These are phyloP conservation scores for Talaromyces adpressus DNA, from an alignment of 495 filamentous ascomycete genomes.

Conservation along the genomic window DNA sequence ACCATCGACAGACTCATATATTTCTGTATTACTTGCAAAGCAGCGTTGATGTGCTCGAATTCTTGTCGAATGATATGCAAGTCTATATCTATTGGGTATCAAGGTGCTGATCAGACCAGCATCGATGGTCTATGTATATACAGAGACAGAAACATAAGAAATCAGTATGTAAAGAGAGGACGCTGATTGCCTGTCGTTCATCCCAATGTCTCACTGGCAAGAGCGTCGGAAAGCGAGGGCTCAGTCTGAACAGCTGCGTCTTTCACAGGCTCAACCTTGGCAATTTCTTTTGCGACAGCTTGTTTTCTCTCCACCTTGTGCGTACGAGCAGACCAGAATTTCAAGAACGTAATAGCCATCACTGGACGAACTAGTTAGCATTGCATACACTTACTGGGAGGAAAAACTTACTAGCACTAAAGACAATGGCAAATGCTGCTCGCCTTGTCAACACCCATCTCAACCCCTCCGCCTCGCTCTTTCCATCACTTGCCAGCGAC, in stretches of 20 bases:
- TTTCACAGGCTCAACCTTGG: constrained; percentile 15
- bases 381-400: neutral
- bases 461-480: constrained; percentile 83
- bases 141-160: neutral
- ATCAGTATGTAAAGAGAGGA: neutral
- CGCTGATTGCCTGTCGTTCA: constrained; percentile 11
- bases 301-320: constrained; percentile 23
- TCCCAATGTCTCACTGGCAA: constrained; percentile 33
- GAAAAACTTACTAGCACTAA: constrained; percentile 29
- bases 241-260: constrained; percentile 16
- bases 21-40: too few species aligned
- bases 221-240: constrained; percentile 15
- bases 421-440: constrained; percentile 70
- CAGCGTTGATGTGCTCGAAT: too few species aligned
- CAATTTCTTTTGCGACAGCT: constrained; percentile 17
- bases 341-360: constrained; percentile 41
- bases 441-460: constrained; percentile 85
- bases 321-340: constrained; percentile 31
- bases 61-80: neutral
- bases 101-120: neutral
- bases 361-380: constrained; percentile 26
- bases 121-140: neutral
- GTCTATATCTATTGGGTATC: neutral
- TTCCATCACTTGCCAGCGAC: constrained; percentile 73
- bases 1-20: too few species aligned